These are phyloP conservation scores for Schwanniomyces pseudopolymorphus DNA, from an alignment of 805 yeast species.

Conservation along the genomic window DNA sequence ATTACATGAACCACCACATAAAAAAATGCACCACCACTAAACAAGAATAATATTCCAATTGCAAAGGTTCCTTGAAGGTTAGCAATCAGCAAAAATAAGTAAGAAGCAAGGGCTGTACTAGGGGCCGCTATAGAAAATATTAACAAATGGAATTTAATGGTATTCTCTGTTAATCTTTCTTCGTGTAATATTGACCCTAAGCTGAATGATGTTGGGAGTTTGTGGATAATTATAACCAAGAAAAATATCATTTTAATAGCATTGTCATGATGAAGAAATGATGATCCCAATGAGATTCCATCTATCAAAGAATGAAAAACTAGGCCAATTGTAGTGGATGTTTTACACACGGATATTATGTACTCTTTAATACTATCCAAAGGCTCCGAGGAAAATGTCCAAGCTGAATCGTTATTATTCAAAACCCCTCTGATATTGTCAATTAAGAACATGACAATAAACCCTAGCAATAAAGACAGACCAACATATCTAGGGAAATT, in stretches of 20 bases:
- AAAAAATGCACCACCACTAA: conserved; percentile 72
- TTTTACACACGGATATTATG: conserved; percentile 27
- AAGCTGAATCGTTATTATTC: neutral
- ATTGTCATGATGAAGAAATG: conserved; percentile 37
- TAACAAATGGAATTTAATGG: conserved; percentile 46
- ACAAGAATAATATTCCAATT: conserved; percentile 56
- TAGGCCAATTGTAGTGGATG: conserved; percentile 60
- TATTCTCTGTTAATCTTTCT: conserved; percentile 27
- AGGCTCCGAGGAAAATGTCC: neutral
- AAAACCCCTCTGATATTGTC: conserved; percentile 33
- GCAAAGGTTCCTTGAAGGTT: conserved; percentile 31
- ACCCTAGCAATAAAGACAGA: conserved; percentile 52
- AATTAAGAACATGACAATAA: conserved; percentile 49
- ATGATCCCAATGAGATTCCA: conserved; percentile 71
- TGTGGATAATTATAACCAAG: conserved; percentile 64
- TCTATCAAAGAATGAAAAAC: conserved; percentile 68
- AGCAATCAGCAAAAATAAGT: conserved; percentile 32
- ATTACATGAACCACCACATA: conserved; percentile 70
- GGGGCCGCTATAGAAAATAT: conserved; percentile 65
- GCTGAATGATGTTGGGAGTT: conserved; percentile 74
- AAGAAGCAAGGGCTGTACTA: conserved; percentile 54
- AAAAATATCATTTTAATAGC: conserved; percentile 48
- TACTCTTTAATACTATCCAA: neutral
- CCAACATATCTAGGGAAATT: conserved; percentile 38
- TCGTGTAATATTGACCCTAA: conserved; percentile 53